Conservation (phyloP, 805 yeast species). For the Ogataea nonfermentans region DNA sequence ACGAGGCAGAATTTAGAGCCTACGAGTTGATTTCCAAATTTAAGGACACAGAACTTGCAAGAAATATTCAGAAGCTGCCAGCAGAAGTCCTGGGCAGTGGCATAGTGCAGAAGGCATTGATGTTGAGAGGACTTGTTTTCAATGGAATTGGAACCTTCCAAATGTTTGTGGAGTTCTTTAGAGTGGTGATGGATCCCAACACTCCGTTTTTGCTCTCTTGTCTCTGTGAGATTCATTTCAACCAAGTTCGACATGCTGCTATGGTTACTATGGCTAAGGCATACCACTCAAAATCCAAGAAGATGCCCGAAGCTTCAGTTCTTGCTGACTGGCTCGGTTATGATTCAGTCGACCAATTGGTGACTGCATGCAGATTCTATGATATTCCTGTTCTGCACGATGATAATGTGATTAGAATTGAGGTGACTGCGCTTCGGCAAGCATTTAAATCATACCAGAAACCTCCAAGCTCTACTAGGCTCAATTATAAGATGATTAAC, state of each 20-base stretch:
- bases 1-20: slow-evolving; percentile 92
- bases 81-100: slow-evolving; percentile 48
- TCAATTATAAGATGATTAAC: slow-evolving; percentile 40
- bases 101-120: slow-evolving; percentile 67
- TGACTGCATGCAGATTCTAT: slow-evolving; percentile 61
- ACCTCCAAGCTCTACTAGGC: slow-evolving; percentile 44
- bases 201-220: slow-evolving; percentile 72
- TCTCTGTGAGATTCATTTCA: slow-evolving; percentile 74
- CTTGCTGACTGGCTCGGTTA: slow-evolving; percentile 60
- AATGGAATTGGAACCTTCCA: slow-evolving; percentile 66
- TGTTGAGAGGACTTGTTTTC: slow-evolving; percentile 62
- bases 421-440: slow-evolving; percentile 42
- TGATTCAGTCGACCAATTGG: slow-evolving; percentile 53
- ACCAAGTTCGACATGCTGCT: slow-evolving; percentile 74
- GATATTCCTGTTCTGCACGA: slow-evolving; percentile 45
- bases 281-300: slow-evolving; percentile 68
- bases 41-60: slow-evolving; percentile 81
- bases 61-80: slow-evolving; percentile 72
- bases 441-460: slow-evolving; percentile 33
- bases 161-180: slow-evolving; percentile 63
- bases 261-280: slow-evolving; percentile 63
- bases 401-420: slow-evolving; percentile 33
- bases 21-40: slow-evolving; percentile 78
- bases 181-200: slow-evolving; percentile 42
- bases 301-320: slow-evolving; percentile 47